Base-by-base conservation (phyloP, 2,329 filamentous ascomycete genomes). In the Colletotrichum euphorbiae region DNA sequence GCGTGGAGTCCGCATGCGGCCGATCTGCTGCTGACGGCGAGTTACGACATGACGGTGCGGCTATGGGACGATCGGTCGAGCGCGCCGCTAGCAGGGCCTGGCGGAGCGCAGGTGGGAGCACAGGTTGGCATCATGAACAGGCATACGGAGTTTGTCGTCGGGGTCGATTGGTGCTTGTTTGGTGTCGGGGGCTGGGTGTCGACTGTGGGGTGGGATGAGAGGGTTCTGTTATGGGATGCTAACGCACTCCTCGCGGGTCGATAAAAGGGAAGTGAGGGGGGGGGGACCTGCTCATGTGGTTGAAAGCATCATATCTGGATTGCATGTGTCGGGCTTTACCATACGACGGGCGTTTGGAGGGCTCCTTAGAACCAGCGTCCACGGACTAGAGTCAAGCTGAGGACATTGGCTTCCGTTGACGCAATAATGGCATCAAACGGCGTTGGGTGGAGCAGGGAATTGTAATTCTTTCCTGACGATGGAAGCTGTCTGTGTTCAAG, bases 151-250 rank as follows among this genome's bases (percentile, higher is more conserved):
- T 99, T 99, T 75, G 94, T 92, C 9, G 97, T 94, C 3, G 96
- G 96, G 7, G 92, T 98, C 0, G 96, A 99, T 78, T 99, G 97
- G 96, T 99, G 96, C 80, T 80, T 99, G 50, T 99, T 99, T 79
- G 96, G 96, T 4, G 91, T 89, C 24, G 94, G 97, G 71, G 96
- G 96, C 5, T 99, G 96, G 96, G 94, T 94, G 72, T 94, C 96
- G 2, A 97, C 93, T 70, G 93, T 92, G 2, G 94, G 93, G 1
- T 99, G 96, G 96, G 96, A 99, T 75, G 94, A 98, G 81, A 87
- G 90, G 73, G 86, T 99, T 11, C 83, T 97, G 74, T 88, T 99
- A 6, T 99, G 95, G 95, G 96, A 99, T 82, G 92, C 94, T 43
- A 90, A 85, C 70, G 80, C 82, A 71, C 71, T 87, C 42, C 77